Conservation (phyloP, 495 filamentous ascomycete species). For the Aspergillus cristatus region DNA sequence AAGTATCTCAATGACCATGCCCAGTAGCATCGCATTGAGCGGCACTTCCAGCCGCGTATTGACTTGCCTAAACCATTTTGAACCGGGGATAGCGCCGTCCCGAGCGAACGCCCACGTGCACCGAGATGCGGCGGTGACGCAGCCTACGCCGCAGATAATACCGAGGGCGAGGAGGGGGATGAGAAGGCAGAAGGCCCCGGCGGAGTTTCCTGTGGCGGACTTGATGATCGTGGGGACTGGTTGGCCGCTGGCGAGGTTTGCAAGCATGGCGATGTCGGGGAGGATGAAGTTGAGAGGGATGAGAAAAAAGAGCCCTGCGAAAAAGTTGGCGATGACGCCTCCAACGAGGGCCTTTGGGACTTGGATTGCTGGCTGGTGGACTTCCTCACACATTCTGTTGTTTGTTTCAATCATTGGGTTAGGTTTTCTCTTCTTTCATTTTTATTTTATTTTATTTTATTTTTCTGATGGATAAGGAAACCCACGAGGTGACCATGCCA, state of each 20-base stretch:
- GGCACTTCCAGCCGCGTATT: slow-evolving; percentile 38
- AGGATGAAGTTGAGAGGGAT: slow-evolving; percentile 49
- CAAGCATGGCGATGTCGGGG: slow-evolving; percentile 43
- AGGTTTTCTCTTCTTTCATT: neutral
- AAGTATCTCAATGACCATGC: slow-evolving; percentile 39
- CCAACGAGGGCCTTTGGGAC: slow-evolving; percentile 56
- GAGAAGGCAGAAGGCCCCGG: slow-evolving; percentile 55
- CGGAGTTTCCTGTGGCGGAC: slow-evolving; percentile 10
- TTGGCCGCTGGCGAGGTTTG: slow-evolving; percentile 45
- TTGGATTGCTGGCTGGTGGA: slow-evolving; percentile 50
- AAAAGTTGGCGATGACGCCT: slow-evolving; percentile 48
- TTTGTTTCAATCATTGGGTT: neutral
- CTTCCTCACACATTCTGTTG: slow-evolving; percentile 48
- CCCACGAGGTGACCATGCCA: slow-evolving; percentile 25
- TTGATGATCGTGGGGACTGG: slow-evolving; percentile 11
- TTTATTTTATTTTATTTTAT: no score
- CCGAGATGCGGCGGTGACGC: slow-evolving; percentile 56
- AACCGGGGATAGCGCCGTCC: slow-evolving; percentile 48
- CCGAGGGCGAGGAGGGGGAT: slow-evolving; percentile 57
- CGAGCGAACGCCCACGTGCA: slow-evolving; percentile 62
- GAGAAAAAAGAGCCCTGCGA: slow-evolving; percentile 54
- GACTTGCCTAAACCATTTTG: slow-evolving; percentile 42
- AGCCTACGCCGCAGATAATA: slow-evolving; percentile 53
- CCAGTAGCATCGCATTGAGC: slow-evolving; percentile 37
- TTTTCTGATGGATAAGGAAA: neutral